These are phyloP conservation scores for Lotus japonicus DNA, from an alignment of 306 rosid species.

Conservation along the genomic window DNA sequence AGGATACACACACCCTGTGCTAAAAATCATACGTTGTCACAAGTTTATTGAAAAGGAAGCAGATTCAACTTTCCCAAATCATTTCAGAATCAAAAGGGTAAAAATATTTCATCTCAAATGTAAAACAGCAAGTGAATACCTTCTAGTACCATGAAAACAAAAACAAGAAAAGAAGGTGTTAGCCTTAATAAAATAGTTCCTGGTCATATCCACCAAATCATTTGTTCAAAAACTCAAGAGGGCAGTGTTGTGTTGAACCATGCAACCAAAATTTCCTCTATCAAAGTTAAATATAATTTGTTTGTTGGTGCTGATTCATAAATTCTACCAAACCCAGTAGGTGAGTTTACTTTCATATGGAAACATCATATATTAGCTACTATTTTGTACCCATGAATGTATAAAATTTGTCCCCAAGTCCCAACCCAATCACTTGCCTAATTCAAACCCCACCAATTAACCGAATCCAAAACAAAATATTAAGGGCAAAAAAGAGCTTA, in stretches of 20 bases:
- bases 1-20: not conserved
- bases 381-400: not conserved
- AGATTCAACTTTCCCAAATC: not conserved
- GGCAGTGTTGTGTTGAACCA: not conserved
- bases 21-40: not conserved
- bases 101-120: not conserved
- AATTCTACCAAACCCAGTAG: not conserved
- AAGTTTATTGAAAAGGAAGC: not conserved
- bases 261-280: not conserved
- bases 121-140: not conserved
- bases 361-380: not conserved
- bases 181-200: too few relatives aligned
- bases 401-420: too few relatives aligned
- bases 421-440: too few relatives aligned
- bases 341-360: not conserved
- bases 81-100: not conserved
- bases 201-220: not conserved
- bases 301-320: too few relatives aligned
- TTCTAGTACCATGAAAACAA: not conserved
- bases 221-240: not conserved
- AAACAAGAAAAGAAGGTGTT: not conserved
- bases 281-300: not conserved
- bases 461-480: slow-evolving; percentile 5
- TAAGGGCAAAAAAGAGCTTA: too few relatives aligned
- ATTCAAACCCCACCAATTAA: not conserved